Base-by-base conservation (phyloP, 192 early-diverging fungal genomes). In the Martensiomyces pterosporus region DNA sequence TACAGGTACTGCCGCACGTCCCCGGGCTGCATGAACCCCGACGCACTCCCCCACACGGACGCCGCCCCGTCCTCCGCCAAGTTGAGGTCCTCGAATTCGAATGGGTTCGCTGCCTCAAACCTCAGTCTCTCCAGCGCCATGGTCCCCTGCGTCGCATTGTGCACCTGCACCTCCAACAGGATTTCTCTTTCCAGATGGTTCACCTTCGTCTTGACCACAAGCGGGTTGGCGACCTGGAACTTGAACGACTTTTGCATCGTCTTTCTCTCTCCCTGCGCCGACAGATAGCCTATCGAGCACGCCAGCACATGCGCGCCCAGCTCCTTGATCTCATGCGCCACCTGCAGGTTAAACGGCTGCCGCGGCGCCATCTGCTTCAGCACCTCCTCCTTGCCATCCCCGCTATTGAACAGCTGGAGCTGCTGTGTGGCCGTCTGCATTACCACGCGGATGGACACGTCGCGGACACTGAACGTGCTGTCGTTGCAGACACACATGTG, bases 161-260 rank as follows among this genome's bases (percentile, higher is more conserved):
- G 89, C 12, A 98, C 79, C 69, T 95, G 91, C n/a, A 88, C 89
- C 64, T 98, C 95, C 37, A 98, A 69, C 55, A 92, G 85, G 9
- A 90, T 81, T 18, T 67, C 57, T 42, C 55, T 52, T 1, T 49
- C 62, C 51, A 91, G 63, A 22, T 86, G 85, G 72, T 98, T 93
- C 37, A 97, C 84, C 50, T 95, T 96, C 9, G 95, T 98, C 67
- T 94, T 97, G 41, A 98, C 95, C 9, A 91, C 80, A 25, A 98
- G 78, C 33, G 95, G 95, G 64, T 98, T 98, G 36, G 89, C 60
- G 13, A 94, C 95, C 76, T 95, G 90, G 63, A 98, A 98, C 52
- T 92, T 94, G 81, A 90, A 98, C 56, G 92, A 91, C 57, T 91
- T 92, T 39, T 90, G 80, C 63, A 97, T 85, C 23, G 65, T 77